phyloP scores from a whole-genome alignment of 2,329 filamentous ascomycete genomes.

The Colletotrichum tabaci region DNA sequence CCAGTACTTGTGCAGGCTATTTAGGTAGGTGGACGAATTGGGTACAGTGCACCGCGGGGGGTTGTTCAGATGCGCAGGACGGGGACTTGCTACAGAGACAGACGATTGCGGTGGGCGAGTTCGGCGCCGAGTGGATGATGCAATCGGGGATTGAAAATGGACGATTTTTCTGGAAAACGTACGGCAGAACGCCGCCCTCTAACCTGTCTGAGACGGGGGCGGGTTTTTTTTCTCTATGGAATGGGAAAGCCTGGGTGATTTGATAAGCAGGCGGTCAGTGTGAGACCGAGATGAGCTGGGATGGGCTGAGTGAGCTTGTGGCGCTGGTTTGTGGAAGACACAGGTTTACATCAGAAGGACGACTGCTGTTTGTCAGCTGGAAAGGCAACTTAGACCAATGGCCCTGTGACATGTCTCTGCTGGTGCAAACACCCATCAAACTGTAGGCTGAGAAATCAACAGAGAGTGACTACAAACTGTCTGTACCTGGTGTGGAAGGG shows the following conservation, averaged over 20 bases:
- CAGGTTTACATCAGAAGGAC: neutral
- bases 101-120: conserved; percentile 3
- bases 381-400: neutral
- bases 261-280: neutral
- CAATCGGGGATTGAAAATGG: conserved; percentile 33
- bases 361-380: neutral
- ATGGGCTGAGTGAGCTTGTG: neutral
- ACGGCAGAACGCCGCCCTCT: conserved; percentile 21
- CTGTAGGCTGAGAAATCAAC: no score
- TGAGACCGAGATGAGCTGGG: neutral
- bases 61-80: neutral
- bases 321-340: neutral
- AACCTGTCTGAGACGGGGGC: neutral
- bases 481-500: no score
- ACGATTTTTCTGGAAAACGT: neutral
- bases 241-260: neutral
- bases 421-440: no score
- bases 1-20: no score
- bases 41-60: neutral
- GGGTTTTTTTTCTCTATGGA: neutral
- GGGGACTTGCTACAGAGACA: neutral
- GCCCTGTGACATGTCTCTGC: neutral
- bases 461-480: no score
- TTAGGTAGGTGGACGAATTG: no score
- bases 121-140: conserved; percentile 36